Conservation (phyloP, 148 eudicot genomes). For the Polygonum maritimum region DNA sequence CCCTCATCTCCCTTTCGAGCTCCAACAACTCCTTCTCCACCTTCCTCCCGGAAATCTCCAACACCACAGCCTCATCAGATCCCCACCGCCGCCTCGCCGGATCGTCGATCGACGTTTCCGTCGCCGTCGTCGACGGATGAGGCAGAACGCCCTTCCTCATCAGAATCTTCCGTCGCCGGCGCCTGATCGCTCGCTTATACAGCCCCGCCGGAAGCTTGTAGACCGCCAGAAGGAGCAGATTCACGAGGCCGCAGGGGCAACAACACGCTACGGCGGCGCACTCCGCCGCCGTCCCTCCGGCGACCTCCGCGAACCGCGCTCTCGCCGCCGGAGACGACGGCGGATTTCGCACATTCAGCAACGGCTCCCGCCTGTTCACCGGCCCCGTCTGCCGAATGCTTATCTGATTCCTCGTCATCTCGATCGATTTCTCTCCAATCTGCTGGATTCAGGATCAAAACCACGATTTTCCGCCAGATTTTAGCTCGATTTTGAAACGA, state of each 20-base stretch:
- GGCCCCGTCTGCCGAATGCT: not conserved
- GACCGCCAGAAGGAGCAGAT: conserved; percentile 30
- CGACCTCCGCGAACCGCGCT: conserved; percentile 36
- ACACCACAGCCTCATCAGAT: conserved; percentile 5
- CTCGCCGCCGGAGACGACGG: not conserved
- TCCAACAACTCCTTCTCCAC: conserved; percentile 15
- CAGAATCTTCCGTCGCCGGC: not conserved
- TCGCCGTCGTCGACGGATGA: not conserved
- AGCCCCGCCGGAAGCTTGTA: conserved; percentile 49
- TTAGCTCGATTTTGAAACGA: not conserved
- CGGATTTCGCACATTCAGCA: not conserved
- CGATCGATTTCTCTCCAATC: not conserved
- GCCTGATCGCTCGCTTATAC: conserved; percentile 20
- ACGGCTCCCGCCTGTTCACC: conserved; percentile 1
- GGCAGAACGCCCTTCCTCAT: conserved; percentile 2
- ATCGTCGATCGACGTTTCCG: not conserved
- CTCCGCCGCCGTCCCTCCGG: conserved; percentile 54
- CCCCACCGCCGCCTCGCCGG: not conserved
- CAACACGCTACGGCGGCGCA: conserved; percentile 58
- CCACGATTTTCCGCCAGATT: not conserved
- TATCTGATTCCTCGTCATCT: conserved; percentile 9
- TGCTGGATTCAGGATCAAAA: too few species aligned
- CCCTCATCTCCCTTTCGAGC: conserved; percentile 19
- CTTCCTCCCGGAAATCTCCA: conserved; percentile 13
- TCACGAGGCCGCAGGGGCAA: conserved; percentile 37